Conservation (phyloP, 768 basidiomycete species). For the Leccinum uliginosum region DNA sequence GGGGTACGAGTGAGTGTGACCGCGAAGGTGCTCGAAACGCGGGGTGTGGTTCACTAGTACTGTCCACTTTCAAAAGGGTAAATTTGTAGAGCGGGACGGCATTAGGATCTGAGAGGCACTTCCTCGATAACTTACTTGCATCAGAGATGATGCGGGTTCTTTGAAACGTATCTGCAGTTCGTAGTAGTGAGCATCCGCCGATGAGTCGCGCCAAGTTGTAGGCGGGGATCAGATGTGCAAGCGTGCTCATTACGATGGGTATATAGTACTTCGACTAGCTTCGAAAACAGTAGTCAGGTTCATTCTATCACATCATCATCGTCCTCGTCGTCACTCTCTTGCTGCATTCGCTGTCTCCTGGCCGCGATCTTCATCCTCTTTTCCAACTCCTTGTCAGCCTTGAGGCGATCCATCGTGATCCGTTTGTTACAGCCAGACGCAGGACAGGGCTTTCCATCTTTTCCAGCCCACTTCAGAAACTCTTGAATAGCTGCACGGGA, state of each 20-base stretch:
- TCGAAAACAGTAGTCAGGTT: not conserved
- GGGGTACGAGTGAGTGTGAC: not conserved
- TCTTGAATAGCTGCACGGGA: constrained; percentile 66
- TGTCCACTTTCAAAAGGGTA: no score
- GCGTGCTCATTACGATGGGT: constrained; percentile 9
- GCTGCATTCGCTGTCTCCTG: constrained; percentile 47
- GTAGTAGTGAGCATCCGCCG: not conserved
- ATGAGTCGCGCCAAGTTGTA: not conserved
- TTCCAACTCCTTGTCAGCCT: constrained; percentile 52
- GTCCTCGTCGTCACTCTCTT: constrained; percentile 36
- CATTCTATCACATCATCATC: constrained; percentile 57
- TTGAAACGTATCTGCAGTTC: not conserved
- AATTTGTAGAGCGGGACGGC: not conserved
- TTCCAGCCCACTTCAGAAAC: constrained; percentile 43
- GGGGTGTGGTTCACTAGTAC: no score
- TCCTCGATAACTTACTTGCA: not conserved
- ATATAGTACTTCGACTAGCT: constrained; percentile 1
- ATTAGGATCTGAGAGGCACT: not conserved
- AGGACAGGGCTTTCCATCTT: constrained; percentile 51
- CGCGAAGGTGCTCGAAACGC: not conserved
- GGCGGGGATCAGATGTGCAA: not conserved
- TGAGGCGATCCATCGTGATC: constrained; percentile 49
- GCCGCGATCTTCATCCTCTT: constrained; percentile 57
- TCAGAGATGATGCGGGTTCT: not conserved
- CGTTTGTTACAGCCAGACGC: constrained; percentile 65